Conservation (phyloP, 108 stramenopile genomes). For the Chaetoceros muelleri region DNA sequence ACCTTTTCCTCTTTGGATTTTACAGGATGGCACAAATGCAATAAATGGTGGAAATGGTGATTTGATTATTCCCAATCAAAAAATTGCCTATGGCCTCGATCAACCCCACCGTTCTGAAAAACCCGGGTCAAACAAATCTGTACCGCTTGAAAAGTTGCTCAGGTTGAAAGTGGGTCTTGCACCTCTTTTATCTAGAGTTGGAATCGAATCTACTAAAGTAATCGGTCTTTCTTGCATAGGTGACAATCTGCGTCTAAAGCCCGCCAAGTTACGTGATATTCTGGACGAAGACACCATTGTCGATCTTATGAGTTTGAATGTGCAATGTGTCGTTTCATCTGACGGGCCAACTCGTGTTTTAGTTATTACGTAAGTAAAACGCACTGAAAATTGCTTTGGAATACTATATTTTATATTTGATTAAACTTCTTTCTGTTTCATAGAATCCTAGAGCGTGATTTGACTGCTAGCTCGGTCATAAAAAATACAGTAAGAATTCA, state of each 20-base stretch:
- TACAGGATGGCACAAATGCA: slow-evolving; percentile 42
- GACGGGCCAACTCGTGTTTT: slow-evolving; percentile 67
- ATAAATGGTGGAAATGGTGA: slow-evolving; percentile 23
- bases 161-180: slow-evolving; percentile 45
- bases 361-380: slow-evolving; percentile 25
- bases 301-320: slow-evolving; percentile 24
- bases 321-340: slow-evolving; percentile 39
- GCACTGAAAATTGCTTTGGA: neutral
- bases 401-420: neutral
- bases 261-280: slow-evolving; percentile 27
- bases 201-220: slow-evolving; percentile 59
- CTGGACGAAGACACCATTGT: slow-evolving; percentile 14
- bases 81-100: slow-evolving; percentile 47
- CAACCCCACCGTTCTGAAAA: slow-evolving; percentile 65
- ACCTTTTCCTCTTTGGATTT: slow-evolving; percentile 57
- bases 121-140: slow-evolving; percentile 39
- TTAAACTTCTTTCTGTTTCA: slow-evolving; percentile 4
- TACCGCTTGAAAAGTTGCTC: slow-evolving; percentile 40
- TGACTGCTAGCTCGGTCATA: neutral
- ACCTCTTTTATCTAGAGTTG: slow-evolving; percentile 38
- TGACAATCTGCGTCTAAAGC: slow-evolving; percentile 39
- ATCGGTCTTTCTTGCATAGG: slow-evolving; percentile 38
- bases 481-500: neutral
- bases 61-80: slow-evolving; percentile 20
- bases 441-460: neutral